Percentiles rank a stretch among this genome's conserved stretches.
These are phyloP conservation scores for Penstemon davidsonii DNA, from an alignment of 257 asterid species.

Conservation along the genomic window DNA sequence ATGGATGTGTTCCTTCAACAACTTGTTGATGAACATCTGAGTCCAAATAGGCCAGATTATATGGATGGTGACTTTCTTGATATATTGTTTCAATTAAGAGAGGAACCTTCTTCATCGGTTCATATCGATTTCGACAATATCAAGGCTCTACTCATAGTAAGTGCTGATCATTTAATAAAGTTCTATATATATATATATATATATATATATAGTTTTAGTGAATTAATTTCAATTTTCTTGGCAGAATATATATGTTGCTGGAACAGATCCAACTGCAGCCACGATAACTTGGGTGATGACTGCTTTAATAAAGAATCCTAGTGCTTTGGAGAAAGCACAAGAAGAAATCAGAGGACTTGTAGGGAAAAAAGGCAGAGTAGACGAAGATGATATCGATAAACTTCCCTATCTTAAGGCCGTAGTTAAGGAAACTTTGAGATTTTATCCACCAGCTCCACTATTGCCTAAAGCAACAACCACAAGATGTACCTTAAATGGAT, in stretches of 20 bases:
- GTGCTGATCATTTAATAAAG: background rate
- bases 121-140: too few species aligned
- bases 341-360: constrained; percentile 1
- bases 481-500: constrained; percentile 18
- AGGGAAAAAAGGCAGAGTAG: constrained; percentile 6
- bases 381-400: constrained; percentile 7
- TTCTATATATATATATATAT: background rate
- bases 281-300: constrained; percentile 22
- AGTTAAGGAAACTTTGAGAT: background rate
- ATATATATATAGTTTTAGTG: background rate
- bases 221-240: background rate
- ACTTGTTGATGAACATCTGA: too few species aligned
- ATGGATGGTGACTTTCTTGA: too few species aligned
- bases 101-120: too few species aligned
- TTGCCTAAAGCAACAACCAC: background rate
- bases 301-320: background rate
- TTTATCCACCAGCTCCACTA: constrained; percentile 19
- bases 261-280: constrained; percentile 20
- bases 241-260: constrained; percentile 16
- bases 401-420: constrained; percentile 19
- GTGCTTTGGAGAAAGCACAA: constrained; percentile 15
- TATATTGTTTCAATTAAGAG: too few species aligned
- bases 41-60: too few species aligned
- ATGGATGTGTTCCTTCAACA: too few species aligned
- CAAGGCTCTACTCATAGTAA: too few species aligned